Evolutionary conservation across 139 green algal species (phyloP).

Genomic region (Picochlorum costavermella): DNA sequence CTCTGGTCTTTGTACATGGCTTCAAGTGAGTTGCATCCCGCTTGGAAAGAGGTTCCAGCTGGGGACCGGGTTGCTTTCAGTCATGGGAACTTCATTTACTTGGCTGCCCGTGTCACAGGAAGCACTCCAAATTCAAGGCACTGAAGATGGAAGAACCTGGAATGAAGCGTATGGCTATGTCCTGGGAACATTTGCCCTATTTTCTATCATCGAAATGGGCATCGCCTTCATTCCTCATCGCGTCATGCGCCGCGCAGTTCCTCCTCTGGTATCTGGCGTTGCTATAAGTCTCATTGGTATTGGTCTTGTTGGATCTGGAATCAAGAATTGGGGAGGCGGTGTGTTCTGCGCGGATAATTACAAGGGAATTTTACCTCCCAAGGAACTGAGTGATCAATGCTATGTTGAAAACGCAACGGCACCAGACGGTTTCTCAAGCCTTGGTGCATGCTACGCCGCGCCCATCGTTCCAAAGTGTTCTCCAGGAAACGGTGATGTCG

Average conservation of each 20-base stretch:
- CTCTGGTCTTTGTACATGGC: conserved; percentile 2
- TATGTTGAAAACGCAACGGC: conserved; percentile 10
- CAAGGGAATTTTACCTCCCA: conserved; percentile 6
- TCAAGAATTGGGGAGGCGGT: conserved; percentile 71
- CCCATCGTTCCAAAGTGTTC: conserved; percentile 20
- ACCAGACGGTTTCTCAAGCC: conserved; percentile 2
- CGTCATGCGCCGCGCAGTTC: conserved; percentile 43
- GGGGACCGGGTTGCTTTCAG: conserved; percentile 44
- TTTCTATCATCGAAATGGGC: conserved; percentile 37
- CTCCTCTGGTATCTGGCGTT: conserved; percentile 53
- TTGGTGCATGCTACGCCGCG: conserved; percentile 5
- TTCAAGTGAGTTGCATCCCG: conserved; percentile 13
- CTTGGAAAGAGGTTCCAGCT: conserved; percentile 21
- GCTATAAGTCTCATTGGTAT: conserved; percentile 61
- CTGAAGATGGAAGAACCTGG: conserved; percentile 1
- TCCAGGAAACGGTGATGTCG: conserved; percentile 45
- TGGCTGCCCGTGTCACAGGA: conserved; percentile 3
- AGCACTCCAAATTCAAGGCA: not conserved
- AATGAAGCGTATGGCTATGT: conserved; percentile 48
- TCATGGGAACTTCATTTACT: conserved; percentile 38
- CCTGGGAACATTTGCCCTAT: conserved; percentile 56
- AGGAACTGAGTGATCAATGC: conserved; percentile 2
- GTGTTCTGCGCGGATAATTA: conserved; percentile 59
- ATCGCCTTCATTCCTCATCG: conserved; percentile 56
- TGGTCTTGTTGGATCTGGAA: conserved; percentile 42